These are phyloP conservation scores for Ophiostoma angusticollis DNA, from an alignment of 2,329 filamentous ascomycete species.

Conservation along the genomic window DNA sequence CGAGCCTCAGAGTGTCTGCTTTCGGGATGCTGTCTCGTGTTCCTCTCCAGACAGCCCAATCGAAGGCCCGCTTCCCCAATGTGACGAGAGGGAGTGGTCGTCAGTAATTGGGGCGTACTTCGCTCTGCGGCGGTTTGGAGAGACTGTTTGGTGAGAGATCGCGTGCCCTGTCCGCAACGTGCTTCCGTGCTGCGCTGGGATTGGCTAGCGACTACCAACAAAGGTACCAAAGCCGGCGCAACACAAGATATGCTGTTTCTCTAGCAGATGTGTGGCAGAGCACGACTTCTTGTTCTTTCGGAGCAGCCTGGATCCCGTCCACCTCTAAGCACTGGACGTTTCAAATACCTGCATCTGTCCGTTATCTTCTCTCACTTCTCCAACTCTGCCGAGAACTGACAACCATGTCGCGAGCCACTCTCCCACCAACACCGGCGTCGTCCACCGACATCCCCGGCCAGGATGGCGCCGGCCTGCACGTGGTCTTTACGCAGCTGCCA, in stretches of 20 bases:
- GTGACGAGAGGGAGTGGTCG: conserved; percentile 13
- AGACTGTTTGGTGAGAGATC: conserved; percentile 11
- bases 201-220: conserved; percentile 10
- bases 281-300: too few relatives aligned
- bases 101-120: conserved; percentile 2
- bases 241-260: too few relatives aligned
- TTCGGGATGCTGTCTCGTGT: too few relatives aligned
- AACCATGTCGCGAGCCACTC: conserved; percentile 51
- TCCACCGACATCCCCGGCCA: conserved; percentile 69
- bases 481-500: conserved; percentile 60
- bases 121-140: too few relatives aligned
- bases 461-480: conserved; percentile 51
- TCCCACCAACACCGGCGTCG: conserved; percentile 65
- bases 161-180: conserved; percentile 15
- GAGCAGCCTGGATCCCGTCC: too few relatives aligned
- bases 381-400: background rate
- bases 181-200: conserved; percentile 8
- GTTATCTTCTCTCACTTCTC: background rate
- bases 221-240: background rate
- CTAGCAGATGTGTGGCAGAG: too few relatives aligned
- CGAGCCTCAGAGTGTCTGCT: too few relatives aligned
- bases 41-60: too few relatives aligned
- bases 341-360: too few relatives aligned
- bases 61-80: conserved; percentile 7
- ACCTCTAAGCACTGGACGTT: too few relatives aligned